Evolutionary conservation across 169 alveolate species (phyloP), one percentile per base, ranked within the genome.

Genomic region (Ichthyophthirius multifiliis): DNA sequence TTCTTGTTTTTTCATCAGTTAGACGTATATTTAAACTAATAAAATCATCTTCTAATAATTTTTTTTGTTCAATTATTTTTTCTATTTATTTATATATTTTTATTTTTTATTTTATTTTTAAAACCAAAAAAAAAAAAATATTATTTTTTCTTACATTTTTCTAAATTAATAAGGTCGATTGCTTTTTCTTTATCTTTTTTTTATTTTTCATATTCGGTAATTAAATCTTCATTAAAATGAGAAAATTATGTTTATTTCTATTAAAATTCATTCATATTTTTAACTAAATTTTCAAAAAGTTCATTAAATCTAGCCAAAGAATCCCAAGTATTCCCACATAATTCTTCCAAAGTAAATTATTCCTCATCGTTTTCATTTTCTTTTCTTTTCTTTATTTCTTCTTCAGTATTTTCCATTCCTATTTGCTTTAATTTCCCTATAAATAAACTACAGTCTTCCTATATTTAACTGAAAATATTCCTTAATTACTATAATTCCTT

Each of bases 321-420:
- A 55, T 55, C 71, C 71, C 71, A 55, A 4, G 71, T 55, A 55
- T 55, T 55, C 31, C 34, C 71, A 55, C 71, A 55, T 1, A 55
- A 27, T 7, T 55, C 71, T 55, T 55, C 71, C 5, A 55, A 27
- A 55, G 71, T 55, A 55, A 27, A 55, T 7, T 55, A 34, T 7
- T 55, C 71, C 2, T 55, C 71, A 18, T 7, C 1, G 20, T 55
- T 39, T 55, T 55, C 34, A 4, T 4, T 39, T 20, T 55, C 71
- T 7, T 48, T 39, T 48, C 31, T 4, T 27, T 27, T 16, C 6
- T 55, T 15, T 2, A 13, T 39, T 10, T 55, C 71, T 1, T 55
- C 39, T 55, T 23, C 71, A 18, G 23, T 39, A 20, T 27, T 39
- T 0, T 15, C 34, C 15, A 27, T 55, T 12, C 39, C 71, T 55